Conservation (phyloP, 2,329 filamentous ascomycete species). For the Verticillium zaregamsianum region DNA sequence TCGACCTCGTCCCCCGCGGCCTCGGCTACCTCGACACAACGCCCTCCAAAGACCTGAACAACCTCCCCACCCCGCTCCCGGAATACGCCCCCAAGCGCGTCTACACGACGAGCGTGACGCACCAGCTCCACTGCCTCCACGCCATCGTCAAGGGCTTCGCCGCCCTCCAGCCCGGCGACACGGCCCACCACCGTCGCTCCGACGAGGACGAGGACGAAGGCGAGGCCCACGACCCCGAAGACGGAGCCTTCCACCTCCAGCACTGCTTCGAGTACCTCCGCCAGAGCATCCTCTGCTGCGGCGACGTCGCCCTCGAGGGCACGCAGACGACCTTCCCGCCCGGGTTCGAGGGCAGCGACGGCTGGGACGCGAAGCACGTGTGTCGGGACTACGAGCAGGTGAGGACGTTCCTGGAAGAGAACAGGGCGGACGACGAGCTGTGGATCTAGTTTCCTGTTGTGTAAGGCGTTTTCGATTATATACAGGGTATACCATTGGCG, state of each 20-base stretch:
- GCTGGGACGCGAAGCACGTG: conserved; percentile 38
- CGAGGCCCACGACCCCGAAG: conserved; percentile 22
- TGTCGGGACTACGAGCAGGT: conserved; percentile 34
- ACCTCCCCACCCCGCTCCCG: conserved; percentile 29
- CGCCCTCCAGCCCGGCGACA: conserved; percentile 9
- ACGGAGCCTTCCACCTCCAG: conserved; percentile 30
- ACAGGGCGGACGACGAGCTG: conserved; percentile 25
- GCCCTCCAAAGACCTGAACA: conserved; percentile 24
- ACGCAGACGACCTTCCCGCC: conserved; percentile 33
- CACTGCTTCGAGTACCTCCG: conserved; percentile 36
- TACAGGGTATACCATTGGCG: too few species aligned
- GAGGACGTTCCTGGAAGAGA: conserved; percentile 26
- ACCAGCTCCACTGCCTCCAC: conserved; percentile 38
- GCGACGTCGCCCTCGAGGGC: conserved; percentile 28
- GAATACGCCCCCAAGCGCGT: conserved; percentile 27
- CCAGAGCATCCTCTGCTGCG: conserved; percentile 27
- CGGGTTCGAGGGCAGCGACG: conserved; percentile 32
- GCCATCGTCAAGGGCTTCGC: conserved; percentile 31
- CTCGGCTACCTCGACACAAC: conserved; percentile 30
- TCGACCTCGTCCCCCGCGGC: conserved; percentile 33
- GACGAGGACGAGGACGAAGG: conserved; percentile 11
- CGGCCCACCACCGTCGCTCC: conserved; percentile 5
- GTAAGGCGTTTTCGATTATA: background rate
- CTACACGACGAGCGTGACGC: conserved; percentile 38
- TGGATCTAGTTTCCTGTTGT: conserved; percentile 24